Conservation (phyloP, 2,329 filamentous ascomycete genomes). For the Fonsecaea pedrosoi region DNA sequence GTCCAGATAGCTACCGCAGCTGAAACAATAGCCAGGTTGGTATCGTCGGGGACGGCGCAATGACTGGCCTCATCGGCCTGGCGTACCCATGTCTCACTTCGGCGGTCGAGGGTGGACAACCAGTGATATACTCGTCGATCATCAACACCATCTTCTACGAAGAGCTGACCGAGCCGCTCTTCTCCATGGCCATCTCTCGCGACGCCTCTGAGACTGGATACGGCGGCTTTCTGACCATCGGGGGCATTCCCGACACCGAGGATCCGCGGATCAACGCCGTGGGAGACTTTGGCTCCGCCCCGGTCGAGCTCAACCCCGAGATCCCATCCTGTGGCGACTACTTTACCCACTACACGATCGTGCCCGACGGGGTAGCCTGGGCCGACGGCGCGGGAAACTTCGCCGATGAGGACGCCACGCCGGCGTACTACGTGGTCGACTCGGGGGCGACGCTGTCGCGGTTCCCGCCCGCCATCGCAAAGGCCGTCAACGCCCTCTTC, state of each 20-base stretch:
- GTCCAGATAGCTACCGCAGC: background rate
- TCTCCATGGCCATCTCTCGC: slow-evolving; percentile 48
- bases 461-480: background rate
- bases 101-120: background rate
- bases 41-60: background rate
- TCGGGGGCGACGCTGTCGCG: background rate
- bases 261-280: slow-evolving; percentile 15
- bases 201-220: slow-evolving; percentile 53
- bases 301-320: background rate
- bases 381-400: background rate
- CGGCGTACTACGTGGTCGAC: background rate
- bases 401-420: background rate
- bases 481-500: slow-evolving; percentile 4
- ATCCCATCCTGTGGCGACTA: background rate
- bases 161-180: slow-evolving; percentile 37
- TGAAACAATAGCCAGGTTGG: background rate
- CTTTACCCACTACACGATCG: background rate
- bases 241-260: slow-evolving; percentile 48
- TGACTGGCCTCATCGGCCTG: slow-evolving; percentile 6
- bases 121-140: background rate
- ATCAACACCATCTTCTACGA: slow-evolving; percentile 16
- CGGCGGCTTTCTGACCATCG: slow-evolving; percentile 53
- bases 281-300: slow-evolving; percentile 1
- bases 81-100: background rate
- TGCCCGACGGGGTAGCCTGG: background rate